A percentile compares a stretch with the other conserved stretches of the same genome.
Evolutionary conservation across 192 early-diverging fungal species (phyloP).

Genomic region (Fimicolochytrium jonesii): DNA sequence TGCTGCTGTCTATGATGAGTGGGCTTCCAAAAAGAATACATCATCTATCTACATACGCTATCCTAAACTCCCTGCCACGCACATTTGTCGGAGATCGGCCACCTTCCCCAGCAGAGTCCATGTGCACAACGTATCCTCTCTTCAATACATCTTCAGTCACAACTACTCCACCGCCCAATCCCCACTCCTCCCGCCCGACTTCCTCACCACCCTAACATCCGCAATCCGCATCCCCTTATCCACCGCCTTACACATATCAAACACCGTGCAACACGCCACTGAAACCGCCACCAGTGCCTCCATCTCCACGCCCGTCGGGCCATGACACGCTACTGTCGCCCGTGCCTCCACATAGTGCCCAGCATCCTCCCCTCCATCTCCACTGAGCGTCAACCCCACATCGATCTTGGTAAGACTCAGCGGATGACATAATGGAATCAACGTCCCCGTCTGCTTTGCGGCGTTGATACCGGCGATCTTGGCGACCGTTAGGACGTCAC

Average conservation of each 20-base stretch:
- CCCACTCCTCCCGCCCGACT: constrained; percentile 84
- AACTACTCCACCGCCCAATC: no score
- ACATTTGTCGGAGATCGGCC: no score
- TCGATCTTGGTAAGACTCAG: constrained; percentile 64
- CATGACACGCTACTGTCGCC: constrained; percentile 66
- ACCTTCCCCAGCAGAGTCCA: no score
- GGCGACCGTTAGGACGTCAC: constrained; percentile 83
- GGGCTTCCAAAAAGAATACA: no score
- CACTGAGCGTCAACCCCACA: constrained; percentile 57
- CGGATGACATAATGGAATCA: constrained; percentile 90
- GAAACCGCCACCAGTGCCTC: constrained; percentile 57
- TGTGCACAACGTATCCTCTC: no score
- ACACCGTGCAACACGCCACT: constrained; percentile 78
- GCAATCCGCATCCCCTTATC: constrained; percentile 77
- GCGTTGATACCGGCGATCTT: constrained; percentile 88
- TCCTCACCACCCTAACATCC: constrained; percentile 67
- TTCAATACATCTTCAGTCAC: no score
- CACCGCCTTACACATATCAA: constrained; percentile 95
- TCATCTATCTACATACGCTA: no score
- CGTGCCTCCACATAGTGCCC: constrained; percentile 61
- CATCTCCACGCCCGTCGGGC: constrained; percentile 77
- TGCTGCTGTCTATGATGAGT: no score
- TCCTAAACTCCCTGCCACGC: no score
- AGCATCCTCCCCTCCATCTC: neutral
- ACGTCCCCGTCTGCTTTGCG: constrained; percentile 74